Conservation (phyloP, 306 rosid species). For the Astragalus glycyphyllos region DNA sequence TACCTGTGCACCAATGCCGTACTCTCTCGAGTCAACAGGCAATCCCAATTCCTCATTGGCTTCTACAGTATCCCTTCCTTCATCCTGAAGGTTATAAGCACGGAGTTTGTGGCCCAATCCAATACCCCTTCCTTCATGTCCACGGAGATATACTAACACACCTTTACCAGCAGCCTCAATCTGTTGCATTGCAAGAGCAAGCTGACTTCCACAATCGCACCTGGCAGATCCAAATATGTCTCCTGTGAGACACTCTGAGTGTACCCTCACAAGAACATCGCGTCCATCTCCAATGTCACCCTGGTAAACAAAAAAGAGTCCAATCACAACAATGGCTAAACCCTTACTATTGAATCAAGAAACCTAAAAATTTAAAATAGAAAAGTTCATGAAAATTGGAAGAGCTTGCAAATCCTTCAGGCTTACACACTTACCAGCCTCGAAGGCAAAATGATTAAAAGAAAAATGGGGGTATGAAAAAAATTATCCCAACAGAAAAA, state of each 20-base stretch:
- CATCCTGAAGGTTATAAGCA: conserved; percentile 87
- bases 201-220: conserved; percentile 93
- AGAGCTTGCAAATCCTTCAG: conserved; percentile 1
- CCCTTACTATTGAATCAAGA: conserved; percentile 3
- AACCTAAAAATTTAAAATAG: conserved; percentile 8
- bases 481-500: background rate
- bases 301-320: conserved; percentile 49
- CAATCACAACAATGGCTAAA: conserved; percentile 11
- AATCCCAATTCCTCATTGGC: conserved; percentile 95
- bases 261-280: conserved; percentile 93
- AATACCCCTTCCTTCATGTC: conserved; percentile 96
- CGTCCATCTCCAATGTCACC: conserved; percentile 91
- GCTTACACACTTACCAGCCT: background rate
- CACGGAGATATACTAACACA: conserved; percentile 87
- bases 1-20: conserved; percentile 98
- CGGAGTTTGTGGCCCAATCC: conserved; percentile 97
- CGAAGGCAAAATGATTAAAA: background rate
- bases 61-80: conserved; percentile 88
- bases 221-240: conserved; percentile 96
- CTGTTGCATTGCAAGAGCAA: conserved; percentile 87
- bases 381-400: background rate
- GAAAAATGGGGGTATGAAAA: background rate
- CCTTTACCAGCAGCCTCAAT: conserved; percentile 96
- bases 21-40: conserved; percentile 96
- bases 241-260: conserved; percentile 96